phyloP scores from a whole-genome alignment of 352 stramenopile species.

The Phytophthora fragariaefolia region DNA sequence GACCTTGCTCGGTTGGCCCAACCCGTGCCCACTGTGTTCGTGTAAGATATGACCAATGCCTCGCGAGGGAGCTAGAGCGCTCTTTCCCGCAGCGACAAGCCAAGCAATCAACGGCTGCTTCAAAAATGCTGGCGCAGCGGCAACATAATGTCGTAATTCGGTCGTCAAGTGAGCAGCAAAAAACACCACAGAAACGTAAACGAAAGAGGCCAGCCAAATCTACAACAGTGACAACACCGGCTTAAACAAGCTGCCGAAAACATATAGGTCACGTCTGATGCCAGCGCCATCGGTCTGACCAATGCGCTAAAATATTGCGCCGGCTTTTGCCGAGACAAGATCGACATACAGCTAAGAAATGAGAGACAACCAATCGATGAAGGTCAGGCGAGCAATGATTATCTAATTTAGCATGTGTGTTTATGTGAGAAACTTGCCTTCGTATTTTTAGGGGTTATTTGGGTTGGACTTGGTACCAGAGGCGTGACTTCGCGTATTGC shows the following conservation, averaged over 20 bases:
- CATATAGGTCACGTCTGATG: slow-evolving; percentile 20
- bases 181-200: slow-evolving; percentile 46
- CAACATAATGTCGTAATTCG: slow-evolving; percentile 16
- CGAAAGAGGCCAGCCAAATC: slow-evolving; percentile 39
- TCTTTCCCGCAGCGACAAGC: slow-evolving; percentile 55
- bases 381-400: slow-evolving; percentile 28
- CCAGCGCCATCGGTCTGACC: slow-evolving; percentile 7
- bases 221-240: slow-evolving; percentile 15
- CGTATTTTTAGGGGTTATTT: slow-evolving; percentile 34
- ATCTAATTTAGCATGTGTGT: slow-evolving; percentile 33
- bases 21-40: slow-evolving; percentile 47
- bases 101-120: slow-evolving; percentile 32
- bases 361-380: slow-evolving; percentile 20
- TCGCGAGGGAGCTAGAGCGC: slow-evolving; percentile 60
- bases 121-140: slow-evolving; percentile 26
- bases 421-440: slow-evolving; percentile 19
- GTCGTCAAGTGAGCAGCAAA: slow-evolving; percentile 30
- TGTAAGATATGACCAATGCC: slow-evolving; percentile 53
- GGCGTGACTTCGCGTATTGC: slow-evolving; percentile 2
- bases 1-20: slow-evolving; percentile 47
- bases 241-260: slow-evolving; percentile 16
- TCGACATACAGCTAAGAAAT: slow-evolving; percentile 15
- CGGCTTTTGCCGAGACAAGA: slow-evolving; percentile 8
- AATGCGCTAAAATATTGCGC: slow-evolving; percentile 15
- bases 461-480: too few relatives aligned